Conservation (phyloP, 2,329 filamentous ascomycete species). For the Diaporthe helianthi region DNA sequence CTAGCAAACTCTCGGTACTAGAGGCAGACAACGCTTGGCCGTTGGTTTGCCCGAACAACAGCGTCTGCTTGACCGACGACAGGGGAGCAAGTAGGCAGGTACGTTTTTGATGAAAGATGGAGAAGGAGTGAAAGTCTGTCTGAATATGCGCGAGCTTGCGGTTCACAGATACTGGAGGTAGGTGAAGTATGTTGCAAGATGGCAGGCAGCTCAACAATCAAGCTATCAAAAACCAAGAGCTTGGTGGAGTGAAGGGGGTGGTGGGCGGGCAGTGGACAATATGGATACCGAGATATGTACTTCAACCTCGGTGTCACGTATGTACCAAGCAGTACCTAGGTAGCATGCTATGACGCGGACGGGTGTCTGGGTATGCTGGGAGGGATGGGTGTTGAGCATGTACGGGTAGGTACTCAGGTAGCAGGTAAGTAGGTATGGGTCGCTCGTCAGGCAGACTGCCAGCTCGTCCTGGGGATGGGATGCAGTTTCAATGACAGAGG, state of each 20-base stretch:
- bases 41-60: background rate
- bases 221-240: background rate
- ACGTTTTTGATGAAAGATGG: background rate
- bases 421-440: too few relatives aligned
- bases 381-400: background rate
- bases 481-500: slow-evolving; percentile 13
- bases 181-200: background rate
- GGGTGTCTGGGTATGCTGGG: background rate
- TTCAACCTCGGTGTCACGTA: background rate
- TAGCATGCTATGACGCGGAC: slow-evolving; percentile 10
- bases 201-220: background rate
- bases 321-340: slow-evolving; percentile 7
- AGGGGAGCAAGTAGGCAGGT: background rate
- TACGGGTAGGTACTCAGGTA: background rate
- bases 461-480: background rate
- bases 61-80: background rate
- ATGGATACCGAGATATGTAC: slow-evolving; percentile 9
- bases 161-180: background rate
- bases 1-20: background rate
- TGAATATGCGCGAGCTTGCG: background rate
- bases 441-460: background rate
- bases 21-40: background rate
- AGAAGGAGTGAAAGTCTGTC: background rate
- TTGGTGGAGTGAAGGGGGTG: background rate
- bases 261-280: background rate